Base-by-base conservation (phyloP, 208 protist species). In the Porcisia hertigi region DNA sequence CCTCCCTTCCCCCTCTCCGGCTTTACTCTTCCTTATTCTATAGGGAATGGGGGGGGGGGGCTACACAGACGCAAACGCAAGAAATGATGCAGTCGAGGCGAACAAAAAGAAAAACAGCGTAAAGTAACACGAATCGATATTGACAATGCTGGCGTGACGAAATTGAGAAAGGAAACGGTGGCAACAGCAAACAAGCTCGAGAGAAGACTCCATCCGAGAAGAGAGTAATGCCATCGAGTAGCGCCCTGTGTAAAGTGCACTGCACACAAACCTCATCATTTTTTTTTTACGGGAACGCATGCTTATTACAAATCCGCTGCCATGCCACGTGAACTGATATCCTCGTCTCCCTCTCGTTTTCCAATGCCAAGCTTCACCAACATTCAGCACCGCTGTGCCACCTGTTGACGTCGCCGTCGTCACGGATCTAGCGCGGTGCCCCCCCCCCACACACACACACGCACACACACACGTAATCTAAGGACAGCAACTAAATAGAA, bases 21-120 rank as follows among this genome's bases (percentile, higher is more conserved):
- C 20, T 36, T 43, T 36, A 11, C 23, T 34, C 23, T 52, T 18
- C 63, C 45, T 67, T n/a, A 47, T 67, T 67, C 63, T 67, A 67
- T 67, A 23, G 23, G 23, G 11, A 67, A 67, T 30, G 30, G 30
- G 47, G 63, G 23, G 25, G 16, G 41, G 3, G 23, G 43, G 39
- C 41, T 67, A 67, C 12, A 49, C 20, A 30, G 63, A 43, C 63
- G 63, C 63, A 47, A 67, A 49, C 63, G 63, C 23, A 23, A 67
- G 63, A 65, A 39, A 34, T 11, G 23, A 73, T 63, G 69, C 52
- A 39, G 43, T 69, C 64, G 45, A 52, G 39, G 69, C 52, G n/a
- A n/a, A 49, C 64, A 69, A 54, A 76, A 43, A 43, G 25, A 67
- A 80, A 86, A 76, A 69, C 41, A 73, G 66, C 8, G 71, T 67